phyloP scores from a whole-genome alignment of 108 stramenopile genomes.

The Pelagomonas calceolata region DNA sequence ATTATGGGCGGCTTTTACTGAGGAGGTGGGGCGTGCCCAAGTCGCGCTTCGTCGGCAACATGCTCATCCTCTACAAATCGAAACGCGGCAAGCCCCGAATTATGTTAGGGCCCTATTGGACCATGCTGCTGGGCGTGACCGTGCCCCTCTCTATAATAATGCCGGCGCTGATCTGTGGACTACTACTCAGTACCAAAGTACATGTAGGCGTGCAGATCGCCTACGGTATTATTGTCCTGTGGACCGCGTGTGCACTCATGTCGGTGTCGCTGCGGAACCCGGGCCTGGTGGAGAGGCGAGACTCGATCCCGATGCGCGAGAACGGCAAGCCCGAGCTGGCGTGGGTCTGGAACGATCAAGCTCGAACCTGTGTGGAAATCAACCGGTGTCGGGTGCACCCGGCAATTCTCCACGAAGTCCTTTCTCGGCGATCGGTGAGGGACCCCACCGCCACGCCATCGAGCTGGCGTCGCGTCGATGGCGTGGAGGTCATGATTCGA shows the following conservation, averaged over 20 bases:
- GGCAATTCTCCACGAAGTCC: no score
- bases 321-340: no score
- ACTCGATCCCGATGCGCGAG: no score
- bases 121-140: conserved; percentile 68
- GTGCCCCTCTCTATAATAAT: conserved; percentile 56
- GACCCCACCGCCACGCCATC: no score
- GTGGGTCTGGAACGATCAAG: conserved; percentile 67
- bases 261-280: neutral
- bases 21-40: neutral
- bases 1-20: neutral
- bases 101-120: conserved; percentile 71
- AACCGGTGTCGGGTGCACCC: no score
- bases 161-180: neutral
- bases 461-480: no score
- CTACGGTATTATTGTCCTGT: neutral
- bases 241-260: neutral
- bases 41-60: neutral
- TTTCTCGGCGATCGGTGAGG: no score
- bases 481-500: no score
- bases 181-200: no score
- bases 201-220: neutral
- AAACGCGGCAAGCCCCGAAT: neutral
- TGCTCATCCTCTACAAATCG: neutral
- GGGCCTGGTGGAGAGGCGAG: neutral
- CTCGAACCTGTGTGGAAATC: no score